These are phyloP conservation scores for Phytophthora pinifolia DNA, from an alignment of 352 stramenopile species.

Conservation along the genomic window DNA sequence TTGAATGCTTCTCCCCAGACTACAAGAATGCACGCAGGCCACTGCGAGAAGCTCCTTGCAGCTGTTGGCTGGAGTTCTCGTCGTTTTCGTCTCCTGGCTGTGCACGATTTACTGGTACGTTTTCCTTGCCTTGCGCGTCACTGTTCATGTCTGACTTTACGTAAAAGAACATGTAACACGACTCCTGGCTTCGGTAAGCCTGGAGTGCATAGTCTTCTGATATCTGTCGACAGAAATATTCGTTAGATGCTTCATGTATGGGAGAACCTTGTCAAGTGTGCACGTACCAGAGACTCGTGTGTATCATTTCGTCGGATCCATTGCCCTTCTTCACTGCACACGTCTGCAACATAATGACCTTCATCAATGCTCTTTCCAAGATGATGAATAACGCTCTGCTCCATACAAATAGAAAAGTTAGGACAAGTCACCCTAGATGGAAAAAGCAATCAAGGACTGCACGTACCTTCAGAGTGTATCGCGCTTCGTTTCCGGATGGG, in stretches of 20 bases:
- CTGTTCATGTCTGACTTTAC: constrained; percentile 41
- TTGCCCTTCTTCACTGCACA: constrained; percentile 45
- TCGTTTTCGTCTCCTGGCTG: constrained; percentile 24
- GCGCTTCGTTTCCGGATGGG: constrained; percentile 22
- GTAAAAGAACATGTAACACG: constrained; percentile 90
- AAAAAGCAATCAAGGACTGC: not conserved
- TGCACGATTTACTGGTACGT: constrained; percentile 35
- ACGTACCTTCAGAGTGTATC: constrained; percentile 57
- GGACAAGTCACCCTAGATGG: not conserved
- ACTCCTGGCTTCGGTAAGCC: constrained; percentile 77
- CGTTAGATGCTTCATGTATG: not conserved
- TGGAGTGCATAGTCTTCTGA: constrained; percentile 74
- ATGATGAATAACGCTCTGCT: constrained; percentile 83
- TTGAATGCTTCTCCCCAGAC: not conserved
- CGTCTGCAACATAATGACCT: constrained; percentile 84
- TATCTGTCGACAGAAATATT: constrained; percentile 41
- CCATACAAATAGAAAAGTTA: constrained; percentile 17
- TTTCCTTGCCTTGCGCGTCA: constrained; percentile 61
- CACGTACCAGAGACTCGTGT: constrained; percentile 68
- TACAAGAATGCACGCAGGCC: constrained; percentile 42
- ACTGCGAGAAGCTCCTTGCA: constrained; percentile 12
- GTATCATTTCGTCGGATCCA: constrained; percentile 87
- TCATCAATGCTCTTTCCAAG: constrained; percentile 77
- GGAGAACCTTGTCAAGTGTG: not conserved
- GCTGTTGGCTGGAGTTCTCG: constrained; percentile 23